phyloP scores from a whole-genome alignment of 805 yeast species.

The Tetrapisispora phaffii region DNA sequence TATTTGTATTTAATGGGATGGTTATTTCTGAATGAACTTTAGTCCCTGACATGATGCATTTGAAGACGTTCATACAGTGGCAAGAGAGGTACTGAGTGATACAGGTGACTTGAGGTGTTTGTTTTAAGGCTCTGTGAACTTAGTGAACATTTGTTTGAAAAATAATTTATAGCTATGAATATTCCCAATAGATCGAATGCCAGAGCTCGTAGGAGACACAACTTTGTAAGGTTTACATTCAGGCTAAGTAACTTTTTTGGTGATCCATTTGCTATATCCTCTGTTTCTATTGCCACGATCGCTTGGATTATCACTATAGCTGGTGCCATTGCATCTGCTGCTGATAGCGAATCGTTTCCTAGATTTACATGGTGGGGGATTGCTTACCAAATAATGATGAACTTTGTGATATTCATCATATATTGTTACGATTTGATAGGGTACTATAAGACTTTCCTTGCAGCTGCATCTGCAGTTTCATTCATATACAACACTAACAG shows the following conservation, averaged over 20 bases:
- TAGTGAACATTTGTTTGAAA: too few species aligned
- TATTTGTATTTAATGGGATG: too few species aligned
- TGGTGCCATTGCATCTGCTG: slow-evolving; percentile 60
- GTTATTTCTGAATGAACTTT: too few species aligned
- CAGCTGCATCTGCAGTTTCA: slow-evolving; percentile 46
- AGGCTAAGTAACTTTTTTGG: slow-evolving; percentile 46
- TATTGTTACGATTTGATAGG: slow-evolving; percentile 58
- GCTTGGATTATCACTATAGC: slow-evolving; percentile 87
- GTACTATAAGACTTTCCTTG: slow-evolving; percentile 46
- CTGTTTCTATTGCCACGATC: slow-evolving; percentile 60
- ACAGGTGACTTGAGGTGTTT: too few species aligned
- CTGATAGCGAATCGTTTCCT: slow-evolving; percentile 44
- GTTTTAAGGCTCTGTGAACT: too few species aligned
- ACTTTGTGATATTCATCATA: slow-evolving; percentile 40
- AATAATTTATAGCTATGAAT: not conserved
- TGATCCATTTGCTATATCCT: slow-evolving; percentile 82
- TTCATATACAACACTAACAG: slow-evolving; percentile 79
- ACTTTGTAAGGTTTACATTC: slow-evolving; percentile 19
- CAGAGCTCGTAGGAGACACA: slow-evolving; percentile 18
- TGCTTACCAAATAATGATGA: slow-evolving; percentile 60
- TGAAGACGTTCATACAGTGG: too few species aligned
- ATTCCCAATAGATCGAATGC: slow-evolving; percentile 18
- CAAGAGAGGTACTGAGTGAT: too few species aligned
- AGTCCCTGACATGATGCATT: too few species aligned
- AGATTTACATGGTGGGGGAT: slow-evolving; percentile 95